Percentiles rank a stretch among this genome's conserved stretches.
Conservation (phyloP, 441 rosid species). For the Corymbia citriodora region DNA sequence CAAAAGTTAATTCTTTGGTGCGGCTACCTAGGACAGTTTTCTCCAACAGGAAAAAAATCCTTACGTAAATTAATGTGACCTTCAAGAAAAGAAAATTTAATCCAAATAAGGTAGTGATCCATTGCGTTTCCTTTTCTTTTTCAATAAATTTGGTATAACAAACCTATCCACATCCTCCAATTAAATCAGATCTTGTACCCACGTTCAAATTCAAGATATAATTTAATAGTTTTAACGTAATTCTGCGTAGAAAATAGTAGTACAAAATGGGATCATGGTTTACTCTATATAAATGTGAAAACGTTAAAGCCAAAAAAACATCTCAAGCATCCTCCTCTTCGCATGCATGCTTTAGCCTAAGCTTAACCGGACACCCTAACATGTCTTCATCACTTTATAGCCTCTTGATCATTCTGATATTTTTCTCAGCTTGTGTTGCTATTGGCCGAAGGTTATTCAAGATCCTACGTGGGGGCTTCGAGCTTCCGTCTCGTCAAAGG, state of each 20-base stretch:
- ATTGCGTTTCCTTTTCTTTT: neutral
- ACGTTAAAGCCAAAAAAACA: neutral
- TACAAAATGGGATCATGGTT: neutral
- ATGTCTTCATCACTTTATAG: neutral
- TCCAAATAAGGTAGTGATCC: neutral
- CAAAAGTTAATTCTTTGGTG: neutral
- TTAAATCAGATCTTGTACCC: neutral
- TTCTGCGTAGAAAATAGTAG: neutral
- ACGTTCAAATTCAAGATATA: neutral
- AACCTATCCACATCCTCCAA: neutral
- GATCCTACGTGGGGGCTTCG: neutral
- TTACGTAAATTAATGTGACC: neutral
- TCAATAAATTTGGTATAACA: neutral
- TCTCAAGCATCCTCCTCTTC: neutral
- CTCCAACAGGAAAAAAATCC: neutral
- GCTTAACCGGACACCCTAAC: neutral
- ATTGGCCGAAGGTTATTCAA: constrained; percentile 1
- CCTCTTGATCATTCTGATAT: neutral
- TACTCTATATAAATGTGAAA: neutral
- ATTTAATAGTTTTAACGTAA: neutral
- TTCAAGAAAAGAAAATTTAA: neutral
- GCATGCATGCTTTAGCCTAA: neutral
- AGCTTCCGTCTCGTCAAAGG: constrained; percentile 1
- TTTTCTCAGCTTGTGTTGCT: neutral
- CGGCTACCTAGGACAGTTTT: neutral